Base-by-base conservation (phyloP, 2,329 filamentous ascomycete species). In the Trichoderma atroviride region DNA sequence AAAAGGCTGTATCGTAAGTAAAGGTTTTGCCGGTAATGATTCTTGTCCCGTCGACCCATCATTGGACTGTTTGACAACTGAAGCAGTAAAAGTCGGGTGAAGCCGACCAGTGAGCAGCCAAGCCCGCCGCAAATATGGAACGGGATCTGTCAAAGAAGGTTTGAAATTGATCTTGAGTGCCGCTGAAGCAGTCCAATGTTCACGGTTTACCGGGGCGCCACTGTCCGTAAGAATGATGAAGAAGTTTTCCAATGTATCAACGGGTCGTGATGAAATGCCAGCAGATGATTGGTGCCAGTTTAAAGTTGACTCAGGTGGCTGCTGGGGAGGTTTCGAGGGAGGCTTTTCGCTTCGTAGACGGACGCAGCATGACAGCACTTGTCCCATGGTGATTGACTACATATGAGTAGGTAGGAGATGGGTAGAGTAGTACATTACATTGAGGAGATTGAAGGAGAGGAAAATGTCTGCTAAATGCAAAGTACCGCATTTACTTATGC, bases 151-250 rank as follows among this genome's bases (percentile, higher is more conserved):
- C 55, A 75, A 72, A 62, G 67, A 78, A 65, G 53, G 69, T 65
- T 43, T 35, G 71, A 71, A 69, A 6, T 61, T 55, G 13, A 72
- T 63, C 6, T 67, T 69, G 9, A 71, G 24, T 1, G 72, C 71
- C 4, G 72, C 72, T 31, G 75, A 75, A 59, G 79, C 70, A 19
- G 77, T 71, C 77, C 78, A 79, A 66, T 78, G 74, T 68, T 79
- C 77, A 55, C 76, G 76, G 33, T 75, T 74, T 11, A 78, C 64
- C 5, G 72, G 65, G 31, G 71, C 70, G 43, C 72, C 74, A 29
- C 70, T 60, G 52, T 78, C 76, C n/a, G 72, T 76, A n/a, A 77
- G 31, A 4, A 78, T 69, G 62, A 77, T 78, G 66, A 77, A 76
- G 40, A 76, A 79, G 5, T 68, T 72, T 72, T 78, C 76, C 33